These are phyloP conservation scores for Amanita inopinata DNA, from an alignment of 768 basidiomycete species.

Conservation along the genomic window DNA sequence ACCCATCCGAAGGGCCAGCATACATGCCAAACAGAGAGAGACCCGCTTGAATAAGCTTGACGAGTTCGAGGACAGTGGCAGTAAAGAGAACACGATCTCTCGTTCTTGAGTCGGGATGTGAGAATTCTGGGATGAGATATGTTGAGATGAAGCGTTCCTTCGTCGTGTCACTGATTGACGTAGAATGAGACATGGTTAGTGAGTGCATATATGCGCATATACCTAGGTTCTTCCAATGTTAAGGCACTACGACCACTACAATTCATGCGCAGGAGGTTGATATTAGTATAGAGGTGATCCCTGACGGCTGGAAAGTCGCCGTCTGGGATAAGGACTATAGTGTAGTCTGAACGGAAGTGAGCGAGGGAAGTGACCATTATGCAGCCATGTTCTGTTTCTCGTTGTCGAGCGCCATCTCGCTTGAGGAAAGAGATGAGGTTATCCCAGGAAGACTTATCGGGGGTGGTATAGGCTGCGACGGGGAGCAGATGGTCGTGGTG, in stretches of 20 bases:
- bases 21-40: constrained; percentile 66
- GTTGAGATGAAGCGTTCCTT: constrained; percentile 71
- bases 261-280: constrained; percentile 77
- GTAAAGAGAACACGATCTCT: constrained; percentile 41
- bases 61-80: constrained; percentile 62
- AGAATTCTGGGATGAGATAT: constrained; percentile 40
- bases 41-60: constrained; percentile 64
- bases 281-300: constrained; percentile 70
- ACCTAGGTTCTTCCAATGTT: constrained; percentile 71
- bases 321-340: constrained; percentile 69
- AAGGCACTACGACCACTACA: constrained; percentile 70
- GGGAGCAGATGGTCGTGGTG: constrained; percentile 48
- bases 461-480: constrained; percentile 29
- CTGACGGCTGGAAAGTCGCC: constrained; percentile 56
- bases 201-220: constrained; percentile 13
- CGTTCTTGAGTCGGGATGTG: constrained; percentile 19
- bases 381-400: constrained; percentile 55
- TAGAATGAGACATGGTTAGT: constrained; percentile 6
- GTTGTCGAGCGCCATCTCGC: constrained; percentile 66
- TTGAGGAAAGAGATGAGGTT: constrained; percentile 50
- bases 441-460: constrained; percentile 49
- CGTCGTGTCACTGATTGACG: constrained; percentile 50
- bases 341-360: constrained; percentile 81
- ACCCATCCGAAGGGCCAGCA: constrained; percentile 41
- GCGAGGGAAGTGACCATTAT: constrained; percentile 80